Evolutionary conservation across 1,139 yeast genomes (phyloP), one percentile per base, ranked within the genome.

Genomic region (Lodderomyces theae): DNA sequence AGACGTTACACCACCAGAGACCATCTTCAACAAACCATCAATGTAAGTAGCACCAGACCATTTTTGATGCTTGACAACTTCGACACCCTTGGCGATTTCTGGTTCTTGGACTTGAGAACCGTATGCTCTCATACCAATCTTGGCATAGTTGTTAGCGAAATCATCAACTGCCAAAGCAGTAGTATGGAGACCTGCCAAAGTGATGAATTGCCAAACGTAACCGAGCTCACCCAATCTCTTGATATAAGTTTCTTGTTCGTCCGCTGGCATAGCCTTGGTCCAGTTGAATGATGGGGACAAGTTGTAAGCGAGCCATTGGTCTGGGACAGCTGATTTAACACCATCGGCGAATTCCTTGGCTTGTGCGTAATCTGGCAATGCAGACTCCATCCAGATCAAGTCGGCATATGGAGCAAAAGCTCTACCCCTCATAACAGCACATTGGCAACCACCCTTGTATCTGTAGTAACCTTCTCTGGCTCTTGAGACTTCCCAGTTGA

Each of bases 41-140:
- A 92, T 85, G 73, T 89, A 92, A 66, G 87, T 96, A 32, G 98
- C 98, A 62, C 98, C 98, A 38, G 97, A 88, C 98, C 98, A 90
- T 69, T 90, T 88, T 71, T 90, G 98, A 70, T 90, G 98, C 76
- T 89, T 90, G 51, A 90, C 95, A 46, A 90, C 96, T 66, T 90
- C 98, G 51, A 89, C 96, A 52, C 89, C 94, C 50, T 75, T 74
- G 58, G 83, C 88, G 63, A 90, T 86, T 72, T 90, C 98, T 47
- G 82, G 86, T 52, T 83, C 80, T 72, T 90, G 98, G 47, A 90
- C 85, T 52, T 71, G 72, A 62, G 81, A 82, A 46, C 96, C 97
- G 64, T 90, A 90, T 13, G 97, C 97, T 70, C 82, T 86, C 98
- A 90, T 90, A 56, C 97, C 97, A 54, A 78, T 76, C 64, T 80